Evolutionary conservation across 192 early-diverging fungal genomes (phyloP).

Genomic region (Kickxella alabastrina): DNA sequence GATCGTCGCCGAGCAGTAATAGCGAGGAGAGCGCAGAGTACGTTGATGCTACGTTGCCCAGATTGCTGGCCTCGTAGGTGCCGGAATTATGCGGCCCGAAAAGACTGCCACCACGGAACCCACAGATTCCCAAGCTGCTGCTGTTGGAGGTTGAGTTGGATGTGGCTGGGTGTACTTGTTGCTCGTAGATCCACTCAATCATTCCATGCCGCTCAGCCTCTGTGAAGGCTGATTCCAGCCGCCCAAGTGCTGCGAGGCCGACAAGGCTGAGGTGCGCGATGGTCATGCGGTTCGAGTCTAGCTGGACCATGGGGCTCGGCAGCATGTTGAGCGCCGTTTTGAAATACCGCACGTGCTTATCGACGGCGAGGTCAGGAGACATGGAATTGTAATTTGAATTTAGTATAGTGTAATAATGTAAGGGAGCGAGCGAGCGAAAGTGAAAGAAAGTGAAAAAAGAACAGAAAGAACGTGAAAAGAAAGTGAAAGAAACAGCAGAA

Average conservation of each 20-base stretch:
- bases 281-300: constrained; percentile 83
- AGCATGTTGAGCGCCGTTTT: constrained; percentile 64
- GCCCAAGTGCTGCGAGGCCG: constrained; percentile 75
- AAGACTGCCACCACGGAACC: constrained; percentile 55
- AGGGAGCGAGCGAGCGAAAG: no score
- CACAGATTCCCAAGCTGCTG: no score
- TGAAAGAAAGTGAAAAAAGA: no score
- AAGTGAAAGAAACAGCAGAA: no score
- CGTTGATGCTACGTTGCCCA: constrained; percentile 72
- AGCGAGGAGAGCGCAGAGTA: constrained; percentile 85
- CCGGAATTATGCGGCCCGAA: constrained; percentile 36
- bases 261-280: constrained; percentile 78
- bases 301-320: constrained; percentile 63
- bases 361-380: constrained; percentile 40
- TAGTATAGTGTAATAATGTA: no score
- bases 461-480: no score
- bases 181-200: constrained; percentile 97
- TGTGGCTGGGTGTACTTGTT: constrained; percentile 66
- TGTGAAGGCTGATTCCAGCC: constrained; percentile 55
- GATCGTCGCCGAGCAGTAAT: constrained; percentile 83
- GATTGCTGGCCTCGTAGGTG: constrained; percentile 31
- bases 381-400: constrained; percentile 12
- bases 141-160: constrained; percentile 18
- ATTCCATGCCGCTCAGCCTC: constrained; percentile 59
- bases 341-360: constrained; percentile 71